phyloP scores from a whole-genome alignment of 495 filamentous ascomycete species.

The Trichoderma gamsii region DNA sequence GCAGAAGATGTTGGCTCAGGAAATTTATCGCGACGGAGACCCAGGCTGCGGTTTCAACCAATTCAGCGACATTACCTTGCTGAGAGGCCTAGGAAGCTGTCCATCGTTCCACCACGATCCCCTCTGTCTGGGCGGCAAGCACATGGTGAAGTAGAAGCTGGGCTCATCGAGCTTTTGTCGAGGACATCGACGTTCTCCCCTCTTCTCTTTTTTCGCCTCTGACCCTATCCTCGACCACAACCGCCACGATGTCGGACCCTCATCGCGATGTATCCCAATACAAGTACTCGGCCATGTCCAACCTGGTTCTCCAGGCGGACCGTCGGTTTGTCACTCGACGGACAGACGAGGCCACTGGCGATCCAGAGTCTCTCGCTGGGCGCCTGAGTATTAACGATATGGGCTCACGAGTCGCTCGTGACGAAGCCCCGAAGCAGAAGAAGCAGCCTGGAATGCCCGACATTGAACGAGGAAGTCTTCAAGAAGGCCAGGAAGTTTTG shows the following conservation, averaged over 20 bases:
- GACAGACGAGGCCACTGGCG: slow-evolving; percentile 91
- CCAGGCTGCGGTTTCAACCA: neutral
- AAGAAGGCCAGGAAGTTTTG: slow-evolving; percentile 81
- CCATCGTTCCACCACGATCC: neutral
- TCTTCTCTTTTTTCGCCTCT: neutral
- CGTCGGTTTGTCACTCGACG: slow-evolving; percentile 87
- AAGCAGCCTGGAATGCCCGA: slow-evolving; percentile 56
- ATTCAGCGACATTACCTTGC: neutral
- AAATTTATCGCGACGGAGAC: slow-evolving; percentile 12
- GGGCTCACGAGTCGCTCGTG: slow-evolving; percentile 75
- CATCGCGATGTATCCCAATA: slow-evolving; percentile 89
- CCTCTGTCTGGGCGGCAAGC: slow-evolving; percentile 13
- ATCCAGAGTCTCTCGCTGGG: slow-evolving; percentile 94
- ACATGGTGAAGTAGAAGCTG: slow-evolving; percentile 28
- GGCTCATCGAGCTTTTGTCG: slow-evolving; percentile 15
- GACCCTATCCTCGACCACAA: neutral
- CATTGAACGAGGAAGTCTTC: slow-evolving; percentile 70
- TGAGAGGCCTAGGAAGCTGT: neutral
- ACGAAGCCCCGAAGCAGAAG: slow-evolving; percentile 73
- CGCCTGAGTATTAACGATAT: slow-evolving; percentile 90
- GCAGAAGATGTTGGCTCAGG: slow-evolving; percentile 4
- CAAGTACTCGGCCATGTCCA: slow-evolving; percentile 99
- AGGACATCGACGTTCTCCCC: slow-evolving; percentile 13
- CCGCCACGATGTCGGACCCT: slow-evolving; percentile 69
- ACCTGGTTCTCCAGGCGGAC: slow-evolving; percentile 99